Percentiles rank a stretch among this genome's conserved stretches.
phyloP scores from a whole-genome alignment of 1,139 yeast genomes.

The Citeromyces hawaiiensis region DNA sequence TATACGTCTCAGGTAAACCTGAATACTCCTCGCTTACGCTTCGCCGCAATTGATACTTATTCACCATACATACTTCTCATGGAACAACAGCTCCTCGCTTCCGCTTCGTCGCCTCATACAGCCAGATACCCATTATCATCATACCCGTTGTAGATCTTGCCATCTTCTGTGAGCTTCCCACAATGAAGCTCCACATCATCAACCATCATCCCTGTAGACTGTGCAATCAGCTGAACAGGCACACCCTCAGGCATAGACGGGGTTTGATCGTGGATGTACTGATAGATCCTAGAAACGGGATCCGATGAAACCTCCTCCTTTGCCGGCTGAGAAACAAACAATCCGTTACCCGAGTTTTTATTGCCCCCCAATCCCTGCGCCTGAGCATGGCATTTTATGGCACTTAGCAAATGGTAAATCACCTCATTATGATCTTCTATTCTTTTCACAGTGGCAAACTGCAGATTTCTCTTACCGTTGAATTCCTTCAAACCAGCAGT shows the following conservation, averaged over 20 bases:
- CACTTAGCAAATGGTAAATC: slow-evolving; percentile 63
- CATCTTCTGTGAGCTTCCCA: slow-evolving; percentile 44
- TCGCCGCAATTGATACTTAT: too few relatives aligned
- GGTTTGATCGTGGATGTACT: slow-evolving; percentile 35
- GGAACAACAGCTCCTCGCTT: too few relatives aligned
- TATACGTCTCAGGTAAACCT: too few relatives aligned
- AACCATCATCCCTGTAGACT: slow-evolving; percentile 34
- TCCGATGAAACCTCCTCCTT: slow-evolving; percentile 14
- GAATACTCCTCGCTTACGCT: too few relatives aligned
- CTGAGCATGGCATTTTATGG: slow-evolving; percentile 47
- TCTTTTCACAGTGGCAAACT: slow-evolving; percentile 46
- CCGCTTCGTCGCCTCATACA: too few relatives aligned
- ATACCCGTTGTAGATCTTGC: slow-evolving; percentile 52
- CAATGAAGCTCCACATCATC: slow-evolving; percentile 36
- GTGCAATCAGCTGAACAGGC: slow-evolving; percentile 47
- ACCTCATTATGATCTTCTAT: slow-evolving; percentile 65
- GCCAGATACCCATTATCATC: slow-evolving; percentile 52
- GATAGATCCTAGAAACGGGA: slow-evolving; percentile 30
- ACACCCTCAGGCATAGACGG: slow-evolving; percentile 63
- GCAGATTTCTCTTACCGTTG: slow-evolving; percentile 51
- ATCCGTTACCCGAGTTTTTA: slow-evolving; percentile 7
- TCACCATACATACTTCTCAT: too few relatives aligned
- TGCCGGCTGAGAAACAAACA: slow-evolving; percentile 33
- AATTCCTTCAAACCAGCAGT: slow-evolving; percentile 66
- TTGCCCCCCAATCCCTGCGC: slow-evolving; percentile 25